Conservation (phyloP, 352 stramenopile genomes). For the Phytophthora palmivora region DNA sequence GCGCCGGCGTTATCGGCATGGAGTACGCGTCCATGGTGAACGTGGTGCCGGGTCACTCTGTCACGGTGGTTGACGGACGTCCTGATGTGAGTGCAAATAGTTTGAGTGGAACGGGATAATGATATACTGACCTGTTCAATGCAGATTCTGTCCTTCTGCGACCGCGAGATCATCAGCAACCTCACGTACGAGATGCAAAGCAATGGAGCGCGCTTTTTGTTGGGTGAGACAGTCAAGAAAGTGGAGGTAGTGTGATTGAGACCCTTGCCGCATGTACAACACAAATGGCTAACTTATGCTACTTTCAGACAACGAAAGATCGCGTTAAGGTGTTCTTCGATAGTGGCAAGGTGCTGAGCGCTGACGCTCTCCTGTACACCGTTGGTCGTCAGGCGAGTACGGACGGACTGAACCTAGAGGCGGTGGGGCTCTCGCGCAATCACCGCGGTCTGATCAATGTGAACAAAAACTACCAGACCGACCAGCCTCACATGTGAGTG, state of each 20-base stretch:
- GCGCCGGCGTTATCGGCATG: constrained; percentile 91
- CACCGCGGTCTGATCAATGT: constrained; percentile 84
- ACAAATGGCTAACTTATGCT: constrained; percentile 12
- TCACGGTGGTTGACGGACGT: constrained; percentile 88
- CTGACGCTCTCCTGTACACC: constrained; percentile 84
- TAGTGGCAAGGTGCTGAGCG: constrained; percentile 74
- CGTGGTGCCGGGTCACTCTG: constrained; percentile 84
- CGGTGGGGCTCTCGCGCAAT: constrained; percentile 79
- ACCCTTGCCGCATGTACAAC: background rate
- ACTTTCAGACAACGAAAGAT: constrained; percentile 48
- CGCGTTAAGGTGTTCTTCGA: constrained; percentile 79
- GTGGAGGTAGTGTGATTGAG: constrained; percentile 50
- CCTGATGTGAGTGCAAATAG: constrained; percentile 52
- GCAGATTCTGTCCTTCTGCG: constrained; percentile 86
- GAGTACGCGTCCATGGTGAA: constrained; percentile 93
- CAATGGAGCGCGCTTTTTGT: constrained; percentile 87
- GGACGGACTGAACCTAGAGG: constrained; percentile 85
- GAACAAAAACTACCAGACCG: constrained; percentile 91
- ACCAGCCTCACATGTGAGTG: constrained; percentile 77
- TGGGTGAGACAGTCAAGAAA: constrained; percentile 80
- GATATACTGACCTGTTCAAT: background rate
- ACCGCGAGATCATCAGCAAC: constrained; percentile 87
- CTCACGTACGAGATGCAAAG: constrained; percentile 92
- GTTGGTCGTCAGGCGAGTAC: constrained; percentile 83
- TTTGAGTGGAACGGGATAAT: background rate